These are phyloP conservation scores for Colletotrichum sublineola DNA, from an alignment of 2,329 filamentous ascomycete species.

Conservation along the genomic window DNA sequence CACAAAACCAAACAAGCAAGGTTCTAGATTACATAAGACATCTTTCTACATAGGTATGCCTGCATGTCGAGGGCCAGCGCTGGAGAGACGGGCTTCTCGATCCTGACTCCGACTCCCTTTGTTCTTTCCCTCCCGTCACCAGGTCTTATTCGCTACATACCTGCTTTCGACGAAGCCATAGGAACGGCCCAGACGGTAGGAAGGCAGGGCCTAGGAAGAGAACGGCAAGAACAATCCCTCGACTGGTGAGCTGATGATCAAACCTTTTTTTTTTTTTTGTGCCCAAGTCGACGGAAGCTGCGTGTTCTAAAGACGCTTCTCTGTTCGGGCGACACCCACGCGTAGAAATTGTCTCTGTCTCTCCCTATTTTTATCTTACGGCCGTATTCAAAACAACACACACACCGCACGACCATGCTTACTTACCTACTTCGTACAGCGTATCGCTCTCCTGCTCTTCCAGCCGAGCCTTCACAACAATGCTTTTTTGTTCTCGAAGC, in stretches of 20 bases:
- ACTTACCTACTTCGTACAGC: not conserved
- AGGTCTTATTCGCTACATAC: not conserved
- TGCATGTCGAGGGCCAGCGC: not conserved
- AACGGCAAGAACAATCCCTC: not conserved
- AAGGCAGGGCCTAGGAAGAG: not conserved
- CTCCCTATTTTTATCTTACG: conserved; percentile 33
- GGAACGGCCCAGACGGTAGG: not conserved
- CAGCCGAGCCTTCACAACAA: conserved; percentile 20
- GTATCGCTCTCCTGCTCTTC: conserved; percentile 6
- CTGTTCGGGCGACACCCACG: conserved; percentile 16
- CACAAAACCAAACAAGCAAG: conserved; percentile 5
- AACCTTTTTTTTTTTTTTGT: not conserved
- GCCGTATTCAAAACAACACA: conserved; percentile 20
- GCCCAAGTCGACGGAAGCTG: not conserved
- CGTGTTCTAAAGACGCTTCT: conserved; percentile 13
- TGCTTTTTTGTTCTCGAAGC: conserved; percentile 38
- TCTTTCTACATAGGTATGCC: too few species aligned
- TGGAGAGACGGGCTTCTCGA: not conserved
- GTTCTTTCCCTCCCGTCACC: not conserved
- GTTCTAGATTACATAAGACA: not conserved
- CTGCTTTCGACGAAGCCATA: not conserved
- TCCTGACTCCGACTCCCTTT: not conserved
- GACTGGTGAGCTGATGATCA: conserved; percentile 1
- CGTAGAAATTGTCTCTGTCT: not conserved
- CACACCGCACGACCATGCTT: not conserved